Base-by-base conservation (phyloP, 495 filamentous ascomycete genomes). In the Daldinia childiae region DNA sequence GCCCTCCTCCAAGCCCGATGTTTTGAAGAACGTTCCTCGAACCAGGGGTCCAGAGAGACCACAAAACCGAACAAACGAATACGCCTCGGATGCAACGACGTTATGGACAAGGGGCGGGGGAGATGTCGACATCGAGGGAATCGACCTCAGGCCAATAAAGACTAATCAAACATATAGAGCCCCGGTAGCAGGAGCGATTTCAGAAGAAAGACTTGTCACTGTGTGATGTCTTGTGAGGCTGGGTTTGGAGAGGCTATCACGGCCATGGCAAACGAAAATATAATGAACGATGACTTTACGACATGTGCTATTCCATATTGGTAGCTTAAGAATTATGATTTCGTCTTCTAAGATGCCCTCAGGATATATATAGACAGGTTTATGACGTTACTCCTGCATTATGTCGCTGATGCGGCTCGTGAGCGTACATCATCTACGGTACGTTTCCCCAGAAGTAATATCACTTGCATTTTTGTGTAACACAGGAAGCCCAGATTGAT, bases 1-100 rank as follows among this genome's bases (percentile, higher is more conserved):
- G 21, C 68, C 72, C 14, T 73, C 72, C 3, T 65, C 68, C n/a
- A 71, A 74, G 21, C 72, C 72, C n/a, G 69, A 72, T 3, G 29
- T 32, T 21, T 12, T 48, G 50, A 68, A 50, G 45, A 74, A 74
- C 26, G 64, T 71, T 1, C 72, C 72, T 39, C 64, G 72, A 19
- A 68, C 64, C 9, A 65, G 30, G 34, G 57, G 57, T 9, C 57
- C 15, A 11, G 51, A 50, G 5, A 39, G 62, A 24, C 55, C 24
- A 15, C 9, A 29, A n/a, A 57, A 66, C 29, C 57, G 19, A 29
- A 58, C 62, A n/a, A 36, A 73, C 27, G 54, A 62, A 24, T 69
- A 66, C 30, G 38, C 36, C 39, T 73, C 71, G 15, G 62, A 73
- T 6, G 66, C 71, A 5, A 73, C 71, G 41, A 73, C 71, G 6